Base-by-base conservation (phyloP, 1,284 basidiomycete species). In the Inonotus obliquus region DNA sequence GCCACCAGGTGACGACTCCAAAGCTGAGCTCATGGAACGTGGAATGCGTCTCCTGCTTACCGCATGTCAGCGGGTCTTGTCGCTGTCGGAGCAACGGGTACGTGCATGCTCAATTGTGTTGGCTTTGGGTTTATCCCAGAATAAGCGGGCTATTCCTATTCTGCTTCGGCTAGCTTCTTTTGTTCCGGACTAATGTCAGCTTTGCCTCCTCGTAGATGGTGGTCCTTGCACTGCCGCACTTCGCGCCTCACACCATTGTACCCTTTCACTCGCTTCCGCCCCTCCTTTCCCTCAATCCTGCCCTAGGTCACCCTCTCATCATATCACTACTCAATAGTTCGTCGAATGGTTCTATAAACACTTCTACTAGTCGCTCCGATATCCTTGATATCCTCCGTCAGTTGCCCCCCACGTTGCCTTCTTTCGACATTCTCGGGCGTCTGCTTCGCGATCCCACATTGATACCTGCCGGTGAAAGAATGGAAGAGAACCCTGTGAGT, bases 71-170 rank as follows among this genome's bases (percentile, higher is more conserved):
- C 83, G 89, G 59, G 86, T 86, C 29, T 79, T 91, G 49, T 84
- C 81, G 32, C 79, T 91, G 51, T 78, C 85, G 39, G 88, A 91
- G 75, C 86, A 87, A 76, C 81, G 87, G 63, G 85, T 88, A 69
- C 62, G 79, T 73, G 25, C 13, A 17, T 35, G 27, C 25, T 7
- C 11, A 52, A n/a, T 35, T n/a, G 11, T 17, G 6, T 52, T 27
- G n/a, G 29, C 6, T 11, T 19, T 19, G 7, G 29, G 1, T 11
- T 19, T 19, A 2, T 9, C 19, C 4, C 19, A 14, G 51, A 11
- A 23, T 23, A 14, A 49, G 13, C 47, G 23, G 9, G 1, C 47
- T 13, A 4, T 17, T 19, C 51, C 38, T 25, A 1, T 21, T 41
- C 21, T 14, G 35, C 51, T 21, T 59, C 17, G 19, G n/a, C 10